Percentiles rank a stretch among this genome's conserved stretches.
Conservation (phyloP, 179 eudicot species). For the Spergularia azorica region DNA sequence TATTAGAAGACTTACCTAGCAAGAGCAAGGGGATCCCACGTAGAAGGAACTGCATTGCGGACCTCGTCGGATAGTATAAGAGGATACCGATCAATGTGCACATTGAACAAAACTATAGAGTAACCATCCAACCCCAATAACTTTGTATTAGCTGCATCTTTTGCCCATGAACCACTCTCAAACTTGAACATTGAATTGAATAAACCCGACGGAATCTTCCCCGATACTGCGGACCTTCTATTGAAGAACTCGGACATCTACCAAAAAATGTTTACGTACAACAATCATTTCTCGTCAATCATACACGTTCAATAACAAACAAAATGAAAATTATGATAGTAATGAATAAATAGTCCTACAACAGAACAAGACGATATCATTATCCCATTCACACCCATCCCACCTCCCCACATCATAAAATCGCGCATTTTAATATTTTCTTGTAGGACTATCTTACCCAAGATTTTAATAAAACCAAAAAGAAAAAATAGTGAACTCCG, state of each 20-base stretch:
- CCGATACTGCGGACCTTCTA: conserved; percentile 49
- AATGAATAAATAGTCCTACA: no score
- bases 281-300: no score
- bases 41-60: conserved; percentile 63
- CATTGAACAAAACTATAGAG: conserved; percentile 45
- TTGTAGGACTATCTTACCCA: background rate
- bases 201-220: conserved; percentile 73
- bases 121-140: conserved; percentile 67
- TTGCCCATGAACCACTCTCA: conserved; percentile 74
- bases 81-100: conserved; percentile 67
- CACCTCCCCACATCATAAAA: no score
- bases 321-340: no score
- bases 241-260: conserved; percentile 87
- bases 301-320: no score
- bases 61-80: conserved; percentile 59
- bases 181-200: conserved; percentile 73
- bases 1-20: conserved; percentile 50
- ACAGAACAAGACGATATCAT: no score
- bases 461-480: no score
- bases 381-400: no score
- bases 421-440: no score
- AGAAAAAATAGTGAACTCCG: no score
- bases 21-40: conserved; percentile 79
- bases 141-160: conserved; percentile 62
- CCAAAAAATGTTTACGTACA: background rate